These are phyloP conservation scores for Hemileccinum impolitum DNA, from an alignment of 768 basidiomycete species.

Conservation along the genomic window DNA sequence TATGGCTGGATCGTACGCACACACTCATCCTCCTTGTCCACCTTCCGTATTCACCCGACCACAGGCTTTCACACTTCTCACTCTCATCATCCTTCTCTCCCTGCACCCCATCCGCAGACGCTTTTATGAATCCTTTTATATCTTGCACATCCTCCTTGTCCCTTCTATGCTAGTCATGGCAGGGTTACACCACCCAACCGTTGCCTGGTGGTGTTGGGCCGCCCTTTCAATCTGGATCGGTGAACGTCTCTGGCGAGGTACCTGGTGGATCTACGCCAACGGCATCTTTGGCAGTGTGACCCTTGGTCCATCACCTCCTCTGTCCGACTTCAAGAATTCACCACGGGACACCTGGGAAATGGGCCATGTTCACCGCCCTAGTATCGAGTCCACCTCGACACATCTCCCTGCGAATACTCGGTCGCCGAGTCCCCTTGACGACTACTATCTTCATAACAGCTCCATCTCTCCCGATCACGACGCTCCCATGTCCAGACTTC, in stretches of 20 bases:
- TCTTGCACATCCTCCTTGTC: constrained; percentile 59
- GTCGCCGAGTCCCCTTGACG: constrained; percentile 24
- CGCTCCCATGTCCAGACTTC: background rate
- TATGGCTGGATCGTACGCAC: constrained; percentile 55
- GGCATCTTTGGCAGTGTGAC: constrained; percentile 39
- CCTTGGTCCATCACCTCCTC: background rate
- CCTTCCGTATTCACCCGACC: constrained; percentile 1
- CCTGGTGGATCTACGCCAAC: constrained; percentile 59
- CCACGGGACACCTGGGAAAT: constrained; percentile 26
- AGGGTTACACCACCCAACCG: constrained; percentile 63
- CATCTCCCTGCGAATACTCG: constrained; percentile 7
- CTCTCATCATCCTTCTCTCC: constrained; percentile 50
- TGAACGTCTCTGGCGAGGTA: constrained; percentile 56
- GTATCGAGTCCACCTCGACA: constrained; percentile 1
- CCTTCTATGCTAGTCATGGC: constrained; percentile 58
- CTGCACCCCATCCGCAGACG: constrained; percentile 46
- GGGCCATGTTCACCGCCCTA: constrained; percentile 9
- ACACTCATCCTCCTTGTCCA: constrained; percentile 5
- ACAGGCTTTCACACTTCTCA: constrained; percentile 57
- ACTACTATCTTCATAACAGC: constrained; percentile 15
- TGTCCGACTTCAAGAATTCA: background rate
- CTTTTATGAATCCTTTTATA: constrained; percentile 65
- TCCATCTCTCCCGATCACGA: background rate
- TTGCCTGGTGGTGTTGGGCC: constrained; percentile 67
- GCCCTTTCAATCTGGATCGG: constrained; percentile 60